Evolutionary conservation across 257 asterid genomes (phyloP).

Genomic region (Solanum clarkiae): DNA sequence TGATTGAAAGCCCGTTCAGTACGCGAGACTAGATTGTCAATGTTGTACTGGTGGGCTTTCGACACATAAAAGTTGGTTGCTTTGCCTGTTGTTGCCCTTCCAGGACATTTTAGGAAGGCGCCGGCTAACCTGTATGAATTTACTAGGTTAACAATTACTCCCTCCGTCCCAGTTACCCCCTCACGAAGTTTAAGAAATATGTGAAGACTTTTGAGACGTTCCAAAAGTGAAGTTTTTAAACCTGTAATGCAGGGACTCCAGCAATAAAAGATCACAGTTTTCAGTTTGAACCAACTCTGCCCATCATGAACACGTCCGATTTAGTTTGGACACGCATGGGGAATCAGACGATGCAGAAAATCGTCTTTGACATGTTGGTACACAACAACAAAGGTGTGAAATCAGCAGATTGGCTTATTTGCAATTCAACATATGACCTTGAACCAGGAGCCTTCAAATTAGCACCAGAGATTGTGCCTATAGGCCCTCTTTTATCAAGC

Average conservation of each 20-base stretch:
- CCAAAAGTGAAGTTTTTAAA: neutral
- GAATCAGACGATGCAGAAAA: constrained; percentile 11
- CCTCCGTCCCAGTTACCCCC: too few species aligned
- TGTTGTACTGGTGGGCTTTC: neutral
- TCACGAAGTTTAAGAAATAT: too few species aligned
- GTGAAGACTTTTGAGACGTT: too few species aligned
- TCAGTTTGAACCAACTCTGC: constrained; percentile 26
- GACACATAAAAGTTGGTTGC: neutral
- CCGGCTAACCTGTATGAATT: neutral
- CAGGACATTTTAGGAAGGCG: neutral
- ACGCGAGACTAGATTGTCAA: neutral
- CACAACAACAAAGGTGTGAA: constrained; percentile 12
- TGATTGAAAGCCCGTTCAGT: neutral
- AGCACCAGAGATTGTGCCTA: constrained; percentile 20
- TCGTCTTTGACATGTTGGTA: constrained; percentile 12
- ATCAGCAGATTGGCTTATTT: constrained; percentile 22
- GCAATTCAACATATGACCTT: constrained; percentile 26
- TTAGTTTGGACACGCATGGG: constrained; percentile 19
- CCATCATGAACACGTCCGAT: constrained; percentile 19
- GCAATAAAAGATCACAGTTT: constrained; percentile 4
- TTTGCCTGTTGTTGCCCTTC: neutral
- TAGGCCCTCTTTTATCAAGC: constrained; percentile 26
- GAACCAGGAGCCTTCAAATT: constrained; percentile 27
- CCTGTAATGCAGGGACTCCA: constrained; percentile 20
- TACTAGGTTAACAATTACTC: neutral